Evolutionary conservation across 2,329 filamentous ascomycete species (phyloP), one percentile per base, ranked within the genome.

Genomic region (Alternaria sp.): DNA sequence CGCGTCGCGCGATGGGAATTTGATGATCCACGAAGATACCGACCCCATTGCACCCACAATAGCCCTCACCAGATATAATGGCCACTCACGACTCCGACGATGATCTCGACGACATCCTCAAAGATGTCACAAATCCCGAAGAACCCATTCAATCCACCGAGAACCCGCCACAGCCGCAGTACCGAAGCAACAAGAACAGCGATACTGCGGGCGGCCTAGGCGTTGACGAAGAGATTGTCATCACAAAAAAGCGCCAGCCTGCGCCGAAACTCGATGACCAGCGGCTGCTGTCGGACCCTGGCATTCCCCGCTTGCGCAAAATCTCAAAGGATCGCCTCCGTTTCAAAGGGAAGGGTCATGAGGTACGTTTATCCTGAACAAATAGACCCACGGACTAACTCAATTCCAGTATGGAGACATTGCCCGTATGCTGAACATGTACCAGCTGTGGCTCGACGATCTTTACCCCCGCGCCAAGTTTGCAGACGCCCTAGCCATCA

Each of bases 361-460:
- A 99, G 84, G 92, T 93, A 74, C 52, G 61, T 25, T 12, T 12
- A 19, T 7, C 8, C 15, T 15, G 11, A 19, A 4, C 11, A n/a
- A 36, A 19, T 17, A 4, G 5, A 15, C 6, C 36, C 30, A 36
- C 15, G 0, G 6, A n/a, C 62, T 77, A 25, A 79, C 50, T 8
- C 10, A 40, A 23, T 47, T 54, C 2, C 57, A 95, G 90, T 98
- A 96, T 80, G 90, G 91, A 17, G 96, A 99, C 76, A 88, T 93
- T 11, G 87, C 90, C 0, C 88, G 90, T 15, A 86, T 99, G 23
- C 85, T 99, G 51, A 93, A 92, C 23, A 92, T 96, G 77, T 99
- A 98, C 77, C 96, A 98, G 78, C 81, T 97, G 59, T 99, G 96
- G 96, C 90, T 99, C 2, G 95, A 99, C 80, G 93, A 97, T 75